Conservation (phyloP, 108 stramenopile genomes). For the Cyclotella kingstonii region DNA sequence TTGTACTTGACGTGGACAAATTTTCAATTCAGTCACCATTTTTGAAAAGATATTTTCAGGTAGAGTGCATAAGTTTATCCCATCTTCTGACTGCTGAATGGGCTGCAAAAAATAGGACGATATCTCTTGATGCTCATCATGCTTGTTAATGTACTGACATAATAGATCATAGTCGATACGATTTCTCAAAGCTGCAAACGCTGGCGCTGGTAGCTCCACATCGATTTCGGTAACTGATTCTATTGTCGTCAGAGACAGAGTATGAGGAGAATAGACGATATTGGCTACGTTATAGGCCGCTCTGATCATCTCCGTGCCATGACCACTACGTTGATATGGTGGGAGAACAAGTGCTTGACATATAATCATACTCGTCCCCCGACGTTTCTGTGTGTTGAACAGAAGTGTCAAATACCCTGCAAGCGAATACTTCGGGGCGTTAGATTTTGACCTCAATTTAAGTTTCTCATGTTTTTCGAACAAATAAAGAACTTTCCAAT, state of each 20-base stretch:
- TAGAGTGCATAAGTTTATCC: constrained; percentile 36
- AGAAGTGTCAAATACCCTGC: constrained; percentile 75
- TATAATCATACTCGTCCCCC: constrained; percentile 39
- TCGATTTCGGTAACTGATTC: constrained; percentile 59
- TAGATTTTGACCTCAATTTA: not conserved
- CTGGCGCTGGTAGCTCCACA: constrained; percentile 78
- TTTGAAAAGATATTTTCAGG: constrained; percentile 36
- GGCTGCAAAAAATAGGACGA: too few relatives aligned
- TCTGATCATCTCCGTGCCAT: constrained; percentile 63
- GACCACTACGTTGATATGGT: constrained; percentile 76
- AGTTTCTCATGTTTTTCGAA: constrained; percentile 47
- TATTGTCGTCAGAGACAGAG: not conserved
- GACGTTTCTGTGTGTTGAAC: not conserved
- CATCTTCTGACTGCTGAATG: not conserved
- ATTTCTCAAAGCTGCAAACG: constrained; percentile 62
- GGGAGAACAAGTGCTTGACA: constrained; percentile 78
- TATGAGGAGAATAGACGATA: not conserved
- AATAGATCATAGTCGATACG: constrained; percentile 51
- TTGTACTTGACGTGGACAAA: constrained; percentile 62
- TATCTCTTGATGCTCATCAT: too few relatives aligned
- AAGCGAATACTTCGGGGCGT: constrained; percentile 46
- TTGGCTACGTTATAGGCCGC: constrained; percentile 48
- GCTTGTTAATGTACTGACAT: constrained; percentile 2
- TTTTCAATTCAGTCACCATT: constrained; percentile 40
- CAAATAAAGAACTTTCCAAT: constrained; percentile 77